Evolutionary conservation across 148 eudicot genomes (phyloP).

Genomic region (Drosera capensis): DNA sequence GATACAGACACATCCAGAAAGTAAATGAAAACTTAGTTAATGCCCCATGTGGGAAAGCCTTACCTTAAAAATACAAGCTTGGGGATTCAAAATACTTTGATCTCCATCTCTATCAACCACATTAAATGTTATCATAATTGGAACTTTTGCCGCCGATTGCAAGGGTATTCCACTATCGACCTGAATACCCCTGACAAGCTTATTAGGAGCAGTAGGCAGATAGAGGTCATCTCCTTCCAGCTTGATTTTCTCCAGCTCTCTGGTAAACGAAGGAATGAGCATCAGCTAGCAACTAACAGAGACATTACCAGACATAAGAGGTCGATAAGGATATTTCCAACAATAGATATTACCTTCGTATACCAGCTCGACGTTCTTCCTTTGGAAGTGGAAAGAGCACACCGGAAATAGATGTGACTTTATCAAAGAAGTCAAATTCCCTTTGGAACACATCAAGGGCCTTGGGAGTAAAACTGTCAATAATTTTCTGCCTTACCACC

Average conservation of each 20-base stretch:
- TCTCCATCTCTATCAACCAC: conserved; percentile 73
- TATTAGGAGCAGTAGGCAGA: conserved; percentile 85
- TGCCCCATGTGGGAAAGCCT: background rate
- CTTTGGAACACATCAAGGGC: conserved; percentile 60
- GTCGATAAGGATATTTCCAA: background rate
- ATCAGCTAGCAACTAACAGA: background rate
- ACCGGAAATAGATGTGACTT: conserved; percentile 92
- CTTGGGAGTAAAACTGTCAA: conserved; percentile 67
- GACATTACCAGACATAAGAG: background rate
- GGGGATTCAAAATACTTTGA: conserved; percentile 55
- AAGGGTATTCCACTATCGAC: conserved; percentile 95
- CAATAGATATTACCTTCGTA: conserved; percentile 43
- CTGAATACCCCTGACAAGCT: conserved; percentile 81
- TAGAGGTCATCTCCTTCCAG: conserved; percentile 77
- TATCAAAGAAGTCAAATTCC: conserved; percentile 96
- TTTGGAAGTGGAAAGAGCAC: conserved; percentile 76
- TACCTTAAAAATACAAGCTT: conserved; percentile 99
- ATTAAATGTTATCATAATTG: conserved; percentile 95
- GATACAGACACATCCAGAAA: background rate
- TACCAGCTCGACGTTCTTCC: conserved; percentile 95
- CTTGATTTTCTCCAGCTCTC: conserved; percentile 82
- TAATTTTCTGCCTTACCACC: conserved; percentile 53
- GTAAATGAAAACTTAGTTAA: background rate
- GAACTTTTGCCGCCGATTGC: conserved; percentile 99
- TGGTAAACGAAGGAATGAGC: conserved; percentile 11